Evolutionary conservation across 371 early-diverging fungal genomes (phyloP), one percentile per base, ranked within the genome.

Genomic region (Mycotypha africana): DNA sequence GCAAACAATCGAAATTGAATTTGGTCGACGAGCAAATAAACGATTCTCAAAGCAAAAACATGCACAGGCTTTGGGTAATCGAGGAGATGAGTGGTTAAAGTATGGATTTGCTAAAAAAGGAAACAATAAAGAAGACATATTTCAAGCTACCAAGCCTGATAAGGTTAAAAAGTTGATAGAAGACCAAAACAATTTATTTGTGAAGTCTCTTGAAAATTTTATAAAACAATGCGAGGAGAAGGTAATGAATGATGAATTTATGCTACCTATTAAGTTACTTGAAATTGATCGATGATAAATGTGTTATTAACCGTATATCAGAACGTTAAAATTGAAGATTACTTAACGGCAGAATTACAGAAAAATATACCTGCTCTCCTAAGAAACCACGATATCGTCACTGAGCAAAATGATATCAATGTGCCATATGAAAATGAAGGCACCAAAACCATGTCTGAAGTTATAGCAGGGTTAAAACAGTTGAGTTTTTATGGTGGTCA

Each of bases 401-500:
- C n/a, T n/a, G n/a, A n/a, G n/a, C n/a, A n/a, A n/a, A n/a, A n/a
- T n/a, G n/a, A n/a, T n/a, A n/a, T n/a, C n/a, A n/a, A n/a, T n/a
- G n/a, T n/a, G n/a, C n/a, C n/a, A n/a, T n/a, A 20, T 15, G 35
- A 38, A 25, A 45, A 24, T 21, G 24, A 25, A 48, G 24, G 19
- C 14, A 15, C 26, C 6, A 19, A 28, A 31, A 15, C 34, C 10
- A 28, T 56, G 16, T 24, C 34, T 6, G 44, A 58, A 15, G 16
- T 63, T 3, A 43, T 71, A 4, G 37, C 52, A 8, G 45, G 50
- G 2, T 28, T 73, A 16, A 58, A 51, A 44, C 14, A 20, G 10
- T 43, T 53, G 20, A 19, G 28, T 1, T 69, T 69, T 40, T 73
- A 73, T 38, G 41, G 34, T 6, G 51, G 42, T 10, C 74, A 73